These are phyloP conservation scores for Paraconiothyrium sp. DNA, from an alignment of 2,329 filamentous ascomycete genomes.

Conservation along the genomic window DNA sequence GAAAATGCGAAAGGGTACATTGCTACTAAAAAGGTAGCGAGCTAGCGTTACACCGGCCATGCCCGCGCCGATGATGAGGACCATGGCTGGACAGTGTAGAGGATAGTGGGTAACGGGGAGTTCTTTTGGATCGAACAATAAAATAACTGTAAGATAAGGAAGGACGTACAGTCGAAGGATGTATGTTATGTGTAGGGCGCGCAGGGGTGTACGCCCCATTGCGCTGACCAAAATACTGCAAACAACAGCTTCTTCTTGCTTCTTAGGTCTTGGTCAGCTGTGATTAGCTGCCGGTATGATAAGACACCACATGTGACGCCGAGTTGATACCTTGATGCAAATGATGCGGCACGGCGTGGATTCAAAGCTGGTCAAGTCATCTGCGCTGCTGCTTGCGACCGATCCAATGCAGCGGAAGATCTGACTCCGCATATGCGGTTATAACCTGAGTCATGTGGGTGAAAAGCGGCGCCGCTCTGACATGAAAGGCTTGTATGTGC, in stretches of 20 bases:
- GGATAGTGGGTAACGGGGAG: too few species aligned
- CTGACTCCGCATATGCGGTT: not conserved
- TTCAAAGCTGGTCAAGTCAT: not conserved
- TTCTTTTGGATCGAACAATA: too few species aligned
- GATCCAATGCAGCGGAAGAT: not conserved
- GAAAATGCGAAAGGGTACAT: conserved; percentile 6
- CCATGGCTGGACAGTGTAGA: not conserved
- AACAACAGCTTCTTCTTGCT: not conserved
- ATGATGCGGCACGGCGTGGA: not conserved
- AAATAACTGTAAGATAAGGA: too few species aligned
- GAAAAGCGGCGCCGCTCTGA: too few species aligned
- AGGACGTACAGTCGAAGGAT: not conserved
- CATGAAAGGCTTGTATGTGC: too few species aligned
- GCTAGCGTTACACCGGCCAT: conserved; percentile 2
- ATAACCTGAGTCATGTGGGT: not conserved
- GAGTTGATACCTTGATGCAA: not conserved
- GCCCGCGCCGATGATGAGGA: conserved; percentile 7
- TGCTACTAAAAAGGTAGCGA: not conserved
- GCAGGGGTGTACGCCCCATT: not conserved
- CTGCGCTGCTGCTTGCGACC: not conserved
- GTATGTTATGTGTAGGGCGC: not conserved
- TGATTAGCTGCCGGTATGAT: not conserved
- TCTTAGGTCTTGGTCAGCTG: conserved; percentile 1
- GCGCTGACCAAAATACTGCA: not conserved
- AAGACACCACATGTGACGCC: not conserved